A percentile compares a stretch with the other conserved stretches of the same genome.
Conservation (phyloP, 805 yeast species). For the Myxozyma neotropica region DNA sequence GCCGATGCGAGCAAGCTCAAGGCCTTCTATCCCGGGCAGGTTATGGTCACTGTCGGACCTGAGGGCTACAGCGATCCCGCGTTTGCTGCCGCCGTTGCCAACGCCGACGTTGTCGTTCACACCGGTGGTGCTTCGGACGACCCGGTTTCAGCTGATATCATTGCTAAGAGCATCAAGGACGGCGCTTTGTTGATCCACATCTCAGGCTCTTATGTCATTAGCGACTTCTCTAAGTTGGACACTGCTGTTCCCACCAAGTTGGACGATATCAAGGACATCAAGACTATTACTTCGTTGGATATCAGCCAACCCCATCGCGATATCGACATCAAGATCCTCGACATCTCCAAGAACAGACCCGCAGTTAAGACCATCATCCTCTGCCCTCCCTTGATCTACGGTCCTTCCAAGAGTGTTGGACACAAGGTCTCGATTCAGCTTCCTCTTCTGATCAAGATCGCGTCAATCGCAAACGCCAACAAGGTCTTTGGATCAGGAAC, state of each 20-base stretch:
- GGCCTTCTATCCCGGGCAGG: slow-evolving; percentile 22
- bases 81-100: slow-evolving; percentile 34
- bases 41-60: slow-evolving; percentile 36
- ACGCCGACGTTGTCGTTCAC: slow-evolving; percentile 42
- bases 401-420: slow-evolving; percentile 43
- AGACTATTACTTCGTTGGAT: slow-evolving; percentile 39
- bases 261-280: slow-evolving; percentile 40
- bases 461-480: slow-evolving; percentile 36
- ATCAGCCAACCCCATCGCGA: slow-evolving; percentile 43
- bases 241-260: slow-evolving; percentile 35
- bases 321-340: slow-evolving; percentile 42
- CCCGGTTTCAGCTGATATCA: slow-evolving; percentile 38
- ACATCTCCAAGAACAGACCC: slow-evolving; percentile 41
- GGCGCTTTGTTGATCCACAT: slow-evolving; percentile 44
- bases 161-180: slow-evolving; percentile 34
- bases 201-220: slow-evolving; percentile 44
- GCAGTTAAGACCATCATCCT: slow-evolving; percentile 41
- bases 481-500: slow-evolving; percentile 43
- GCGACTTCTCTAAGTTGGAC: slow-evolving; percentile 26
- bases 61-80: slow-evolving; percentile 36
- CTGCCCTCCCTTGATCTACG: slow-evolving; percentile 45
- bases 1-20: slow-evolving; percentile 19
- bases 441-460: slow-evolving; percentile 39
- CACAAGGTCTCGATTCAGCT: slow-evolving; percentile 42
- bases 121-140: slow-evolving; percentile 41